phyloP scores from a whole-genome alignment of 805 yeast genomes.

The Komagataella kurtzmanii region DNA sequence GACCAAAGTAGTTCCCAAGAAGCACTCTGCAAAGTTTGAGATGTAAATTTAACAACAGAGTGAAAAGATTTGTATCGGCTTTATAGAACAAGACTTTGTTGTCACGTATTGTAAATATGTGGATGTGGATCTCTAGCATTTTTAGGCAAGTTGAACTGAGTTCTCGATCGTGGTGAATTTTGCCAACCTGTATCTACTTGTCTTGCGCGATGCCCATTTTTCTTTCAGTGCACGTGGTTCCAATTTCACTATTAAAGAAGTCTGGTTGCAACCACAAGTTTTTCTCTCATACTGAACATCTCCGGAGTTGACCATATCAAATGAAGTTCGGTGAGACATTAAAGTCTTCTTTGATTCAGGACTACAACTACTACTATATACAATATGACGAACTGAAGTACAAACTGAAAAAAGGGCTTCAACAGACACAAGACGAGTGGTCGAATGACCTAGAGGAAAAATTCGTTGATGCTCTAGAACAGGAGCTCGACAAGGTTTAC shows the following conservation, averaged over 20 bases:
- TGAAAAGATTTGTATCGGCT: neutral
- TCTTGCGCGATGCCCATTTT: too few species aligned
- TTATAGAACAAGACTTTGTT: neutral
- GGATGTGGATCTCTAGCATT: too few species aligned
- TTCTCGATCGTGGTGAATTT: too few species aligned
- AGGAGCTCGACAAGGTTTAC: constrained; percentile 85
- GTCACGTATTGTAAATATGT: neutral
- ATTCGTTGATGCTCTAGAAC: constrained; percentile 62
- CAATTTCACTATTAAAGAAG: neutral
- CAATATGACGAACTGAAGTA: constrained; percentile 85
- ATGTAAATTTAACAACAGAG: neutral
- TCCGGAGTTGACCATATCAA: neutral
- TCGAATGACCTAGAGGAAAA: constrained; percentile 66
- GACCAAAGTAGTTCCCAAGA: neutral
- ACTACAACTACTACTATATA: constrained; percentile 82
- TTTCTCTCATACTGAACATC: neutral
- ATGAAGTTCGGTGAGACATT: constrained; percentile 97
- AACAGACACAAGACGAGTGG: constrained; percentile 49
- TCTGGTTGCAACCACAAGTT: neutral
- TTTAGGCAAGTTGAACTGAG: too few species aligned
- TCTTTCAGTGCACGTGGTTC: neutral
- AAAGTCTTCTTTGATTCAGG: constrained; percentile 77
- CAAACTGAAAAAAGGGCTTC: constrained; percentile 55
- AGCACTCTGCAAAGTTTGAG: neutral
- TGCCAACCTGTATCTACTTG: too few species aligned